A percentile compares a stretch with the other conserved stretches of the same genome.
These are phyloP conservation scores for Clathrus columnatus DNA, from an alignment of 768 basidiomycete species.

Conservation along the genomic window DNA sequence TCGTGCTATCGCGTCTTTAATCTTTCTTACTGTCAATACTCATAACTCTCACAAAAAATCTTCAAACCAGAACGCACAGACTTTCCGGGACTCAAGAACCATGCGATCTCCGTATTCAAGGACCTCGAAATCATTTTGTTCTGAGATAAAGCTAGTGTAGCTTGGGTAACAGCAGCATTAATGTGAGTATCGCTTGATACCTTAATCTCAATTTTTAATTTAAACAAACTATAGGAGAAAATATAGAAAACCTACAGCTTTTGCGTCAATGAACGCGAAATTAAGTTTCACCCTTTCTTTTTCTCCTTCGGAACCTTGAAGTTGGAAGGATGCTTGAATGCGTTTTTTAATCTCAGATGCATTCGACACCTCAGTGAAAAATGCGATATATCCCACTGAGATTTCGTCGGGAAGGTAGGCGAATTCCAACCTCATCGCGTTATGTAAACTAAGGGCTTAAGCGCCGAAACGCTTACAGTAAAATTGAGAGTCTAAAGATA, in stretches of 20 bases:
- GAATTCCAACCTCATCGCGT: conserved; percentile 33
- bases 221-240: not conserved
- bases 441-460: not conserved
- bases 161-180: conserved; percentile 76
- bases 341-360: conserved; percentile 49
- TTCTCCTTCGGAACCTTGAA: conserved; percentile 53
- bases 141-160: conserved; percentile 59
- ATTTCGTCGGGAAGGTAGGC: conserved; percentile 38
- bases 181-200: conserved; percentile 75
- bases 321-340: conserved; percentile 61
- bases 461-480: not conserved
- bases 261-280: conserved; percentile 85
- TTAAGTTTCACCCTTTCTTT: conserved; percentile 69
- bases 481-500: not conserved
- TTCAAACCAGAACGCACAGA: conserved; percentile 52
- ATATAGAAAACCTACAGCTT: conserved; percentile 46
- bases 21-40: conserved; percentile 36
- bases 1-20: conserved; percentile 77
- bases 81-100: conserved; percentile 76
- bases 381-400: conserved; percentile 45
- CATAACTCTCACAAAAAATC: not conserved
- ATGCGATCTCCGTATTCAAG: conserved; percentile 87
- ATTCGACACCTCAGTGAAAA: conserved; percentile 63
- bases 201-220: conserved; percentile 30
- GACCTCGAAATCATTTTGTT: conserved; percentile 69